A percentile compares a stretch with the other conserved stretches of the same genome.
phyloP scores from a whole-genome alignment of 2,329 filamentous ascomycete genomes.

The Bipolaris oryzae region DNA sequence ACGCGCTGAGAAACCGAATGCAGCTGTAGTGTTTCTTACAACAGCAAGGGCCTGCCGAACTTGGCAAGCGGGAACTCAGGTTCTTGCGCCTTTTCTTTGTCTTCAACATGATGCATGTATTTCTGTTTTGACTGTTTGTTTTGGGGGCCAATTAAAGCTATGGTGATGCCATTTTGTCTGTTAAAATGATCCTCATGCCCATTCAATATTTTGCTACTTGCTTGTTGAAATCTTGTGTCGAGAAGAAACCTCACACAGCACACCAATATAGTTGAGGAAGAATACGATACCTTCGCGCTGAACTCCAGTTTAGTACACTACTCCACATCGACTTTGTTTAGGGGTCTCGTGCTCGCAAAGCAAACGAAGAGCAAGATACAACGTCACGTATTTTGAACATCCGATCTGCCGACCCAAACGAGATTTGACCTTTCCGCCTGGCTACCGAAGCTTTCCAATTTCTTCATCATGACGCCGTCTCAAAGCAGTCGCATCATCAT shows the following conservation, averaged over 20 bases:
- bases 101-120: neutral
- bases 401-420: neutral
- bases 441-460: too few species aligned
- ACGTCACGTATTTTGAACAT: neutral
- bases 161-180: neutral
- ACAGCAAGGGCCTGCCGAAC: neutral
- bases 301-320: neutral
- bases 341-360: neutral
- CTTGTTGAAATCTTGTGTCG: neutral
- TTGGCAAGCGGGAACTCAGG: neutral
- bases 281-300: neutral
- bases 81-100: constrained; percentile 4
- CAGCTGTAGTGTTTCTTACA: neutral
- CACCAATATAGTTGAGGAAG: neutral
- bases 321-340: neutral
- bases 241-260: neutral
- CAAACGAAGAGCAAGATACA: neutral
- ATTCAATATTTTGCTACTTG: neutral
- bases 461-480: neutral
- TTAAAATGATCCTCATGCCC: neutral
- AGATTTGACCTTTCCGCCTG: too few species aligned
- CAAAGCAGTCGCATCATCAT: neutral
- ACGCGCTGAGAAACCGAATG: neutral
- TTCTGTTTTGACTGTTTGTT: neutral
- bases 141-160: neutral